Percentiles rank a stretch among this genome's conserved stretches.
phyloP scores from a whole-genome alignment of 2,329 filamentous ascomycete genomes.

The Ceratocystiopsis sp. region DNA sequence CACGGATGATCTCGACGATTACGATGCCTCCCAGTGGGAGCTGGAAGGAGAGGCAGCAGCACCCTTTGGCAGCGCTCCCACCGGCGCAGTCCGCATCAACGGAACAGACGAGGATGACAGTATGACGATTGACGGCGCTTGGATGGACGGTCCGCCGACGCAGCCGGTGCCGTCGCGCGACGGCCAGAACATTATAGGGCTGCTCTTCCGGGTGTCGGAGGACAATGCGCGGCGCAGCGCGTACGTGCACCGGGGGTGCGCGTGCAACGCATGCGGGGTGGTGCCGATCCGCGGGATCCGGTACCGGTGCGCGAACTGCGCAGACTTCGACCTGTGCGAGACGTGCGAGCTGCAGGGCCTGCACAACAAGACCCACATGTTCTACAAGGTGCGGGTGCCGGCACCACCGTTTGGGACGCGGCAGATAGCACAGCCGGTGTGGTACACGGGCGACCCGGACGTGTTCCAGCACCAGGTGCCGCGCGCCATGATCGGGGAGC shows the following conservation, averaged over 20 bases:
- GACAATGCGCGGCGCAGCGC: slow-evolving; percentile 78
- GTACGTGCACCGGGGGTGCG: slow-evolving; percentile 82
- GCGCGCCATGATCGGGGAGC: slow-evolving; percentile 46
- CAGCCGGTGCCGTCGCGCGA: slow-evolving; percentile 28
- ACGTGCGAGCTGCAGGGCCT: slow-evolving; percentile 66
- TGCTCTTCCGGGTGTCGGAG: slow-evolving; percentile 85
- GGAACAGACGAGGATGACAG: slow-evolving; percentile 2
- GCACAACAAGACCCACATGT: slow-evolving; percentile 82
- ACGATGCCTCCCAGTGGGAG: no score
- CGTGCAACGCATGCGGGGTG: slow-evolving; percentile 76
- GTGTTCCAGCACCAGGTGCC: slow-evolving; percentile 52
- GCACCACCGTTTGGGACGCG: slow-evolving; percentile 69
- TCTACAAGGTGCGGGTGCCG: slow-evolving; percentile 89
- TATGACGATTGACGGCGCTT: slow-evolving; percentile 14
- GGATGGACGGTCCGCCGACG: slow-evolving; percentile 24
- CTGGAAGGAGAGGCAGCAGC: not conserved
- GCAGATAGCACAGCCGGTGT: slow-evolving; percentile 56
- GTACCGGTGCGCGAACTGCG: slow-evolving; percentile 86
- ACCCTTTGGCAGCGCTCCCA: not conserved
- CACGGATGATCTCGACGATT: not conserved
- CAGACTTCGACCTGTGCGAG: slow-evolving; percentile 91
- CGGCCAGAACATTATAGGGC: slow-evolving; percentile 66
- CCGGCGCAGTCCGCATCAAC: no score
- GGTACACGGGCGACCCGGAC: slow-evolving; percentile 77
- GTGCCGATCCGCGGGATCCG: slow-evolving; percentile 82